Base-by-base conservation (phyloP, 805 yeast species). In the Candida nitratophila region DNA sequence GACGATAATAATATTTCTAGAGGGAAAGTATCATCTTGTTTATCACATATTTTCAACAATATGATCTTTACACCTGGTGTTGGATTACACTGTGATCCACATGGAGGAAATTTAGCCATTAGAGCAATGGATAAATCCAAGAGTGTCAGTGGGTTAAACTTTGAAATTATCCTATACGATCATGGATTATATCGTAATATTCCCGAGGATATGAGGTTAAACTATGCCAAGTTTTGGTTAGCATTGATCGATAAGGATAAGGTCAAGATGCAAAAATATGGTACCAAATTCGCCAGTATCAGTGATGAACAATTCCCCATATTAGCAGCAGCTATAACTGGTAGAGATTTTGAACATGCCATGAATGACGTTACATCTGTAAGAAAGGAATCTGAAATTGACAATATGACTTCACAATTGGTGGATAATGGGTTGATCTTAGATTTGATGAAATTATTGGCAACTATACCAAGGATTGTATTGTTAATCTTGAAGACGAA, bases 1-100 rank as follows among this genome's bases (percentile, higher is more conserved):
- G 79, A 79, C 45, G 57, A 65, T 2, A 70, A 88, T 57, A 55
- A 74, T 33, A 87, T 93, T 40, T 77, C 86, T 19, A 69, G 95
- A 21, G 76, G 83, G 1, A 85, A 86, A 49, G 95, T 93, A 9
- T 82, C 95, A 2, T 67, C 82, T 7, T 91, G 97, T 59, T 70
- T 93, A 33, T 80, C 96, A 0, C 96, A 91, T 54, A 81, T 88
- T 26, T 93, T 93, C 70, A 87, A 91, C 67, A 82, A 80, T 57
- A 93, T 93, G 99, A 88, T 93, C 35, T 93, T 93, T 68, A 83
- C 95, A 2, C 95, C 96, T 0, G 82, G 80, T 24, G 96, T 88
- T 20, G 87, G 91, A 1, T 76, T 93, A 37, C 99, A 93, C 61
- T 93, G 99, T 66, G 99, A 93, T 61, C 99, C 99, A 1, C 99